Evolutionary conservation across 495 filamentous ascomycete species (phyloP).

Genomic region (Podospora didyma): DNA sequence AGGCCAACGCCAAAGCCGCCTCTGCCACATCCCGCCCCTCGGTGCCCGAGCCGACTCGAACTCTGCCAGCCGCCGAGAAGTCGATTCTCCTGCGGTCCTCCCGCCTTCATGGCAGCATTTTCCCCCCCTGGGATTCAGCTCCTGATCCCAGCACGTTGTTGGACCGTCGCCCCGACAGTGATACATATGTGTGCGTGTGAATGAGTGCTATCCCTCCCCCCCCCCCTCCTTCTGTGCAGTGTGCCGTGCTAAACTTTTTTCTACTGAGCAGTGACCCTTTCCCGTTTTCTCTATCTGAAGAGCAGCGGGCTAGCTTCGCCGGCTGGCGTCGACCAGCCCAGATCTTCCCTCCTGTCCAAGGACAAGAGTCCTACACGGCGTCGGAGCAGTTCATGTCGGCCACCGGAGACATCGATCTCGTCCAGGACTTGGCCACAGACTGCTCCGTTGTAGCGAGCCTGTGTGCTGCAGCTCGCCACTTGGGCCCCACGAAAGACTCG

Average conservation of each 20-base stretch:
- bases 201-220: not conserved
- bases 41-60: conserved; percentile 55
- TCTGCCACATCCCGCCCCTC: conserved; percentile 27
- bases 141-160: conserved; percentile 55
- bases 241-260: conserved; percentile 6
- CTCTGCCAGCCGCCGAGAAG: conserved; percentile 67
- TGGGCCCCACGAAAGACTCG: conserved; percentile 32
- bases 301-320: conserved; percentile 66
- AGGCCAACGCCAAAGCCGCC: conserved; percentile 35
- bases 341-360: conserved; percentile 22
- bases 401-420: conserved; percentile 62
- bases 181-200: conserved; percentile 17
- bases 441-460: conserved; percentile 97
- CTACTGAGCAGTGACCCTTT: conserved; percentile 56
- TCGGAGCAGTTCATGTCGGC: conserved; percentile 52
- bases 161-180: conserved; percentile 35
- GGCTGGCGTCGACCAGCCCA: conserved; percentile 78
- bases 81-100: conserved; percentile 74
- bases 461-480: conserved; percentile 63
- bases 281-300: conserved; percentile 63
- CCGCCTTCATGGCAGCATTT: conserved; percentile 72
- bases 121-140: conserved; percentile 71
- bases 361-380: conserved; percentile 4
- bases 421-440: conserved; percentile 91
- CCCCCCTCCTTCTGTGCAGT: not conserved